Percentiles rank a stretch among this genome's conserved stretches.
phyloP scores from a whole-genome alignment of 805 yeast species.

The Ogataea nakhonphanomensis region DNA sequence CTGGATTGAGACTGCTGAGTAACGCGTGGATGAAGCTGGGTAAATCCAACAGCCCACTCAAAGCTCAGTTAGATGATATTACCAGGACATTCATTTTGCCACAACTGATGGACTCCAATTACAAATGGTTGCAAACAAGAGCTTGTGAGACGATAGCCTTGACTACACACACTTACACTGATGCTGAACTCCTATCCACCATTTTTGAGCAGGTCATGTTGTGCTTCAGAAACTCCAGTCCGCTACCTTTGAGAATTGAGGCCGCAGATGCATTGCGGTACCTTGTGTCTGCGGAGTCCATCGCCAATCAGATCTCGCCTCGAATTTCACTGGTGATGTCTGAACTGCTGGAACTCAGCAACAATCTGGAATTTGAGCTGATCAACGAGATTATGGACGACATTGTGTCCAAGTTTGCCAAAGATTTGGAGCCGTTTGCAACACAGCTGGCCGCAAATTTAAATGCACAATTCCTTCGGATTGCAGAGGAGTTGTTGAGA shows the following conservation, averaged over 20 bases:
- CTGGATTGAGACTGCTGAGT: constrained; percentile 71
- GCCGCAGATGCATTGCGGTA: constrained; percentile 51
- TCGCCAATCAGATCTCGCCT: constrained; percentile 56
- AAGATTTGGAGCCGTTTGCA: constrained; percentile 88
- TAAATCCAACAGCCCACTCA: constrained; percentile 49
- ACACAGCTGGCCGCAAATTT: constrained; percentile 59
- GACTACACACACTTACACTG: constrained; percentile 23
- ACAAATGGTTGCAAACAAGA: constrained; percentile 68
- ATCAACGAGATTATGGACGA: constrained; percentile 90
- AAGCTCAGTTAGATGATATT: constrained; percentile 59
- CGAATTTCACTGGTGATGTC: constrained; percentile 77
- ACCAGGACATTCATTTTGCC: constrained; percentile 63
- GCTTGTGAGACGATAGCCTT: constrained; percentile 53
- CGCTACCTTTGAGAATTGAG: constrained; percentile 48
- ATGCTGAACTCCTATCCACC: constrained; percentile 32
- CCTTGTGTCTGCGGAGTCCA: constrained; percentile 36
- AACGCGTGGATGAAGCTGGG: constrained; percentile 56
- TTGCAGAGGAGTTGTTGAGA: constrained; percentile 61
- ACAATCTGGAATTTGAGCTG: constrained; percentile 77
- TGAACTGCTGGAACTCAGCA: constrained; percentile 63
- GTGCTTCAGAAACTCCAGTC: constrained; percentile 36
- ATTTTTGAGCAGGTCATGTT: constrained; percentile 34
- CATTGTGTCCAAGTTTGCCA: constrained; percentile 80
- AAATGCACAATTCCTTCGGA: constrained; percentile 67
- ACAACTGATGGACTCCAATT: constrained; percentile 45